Conservation (phyloP, 805 yeast genomes). For the Suhomyces sp. region DNA sequence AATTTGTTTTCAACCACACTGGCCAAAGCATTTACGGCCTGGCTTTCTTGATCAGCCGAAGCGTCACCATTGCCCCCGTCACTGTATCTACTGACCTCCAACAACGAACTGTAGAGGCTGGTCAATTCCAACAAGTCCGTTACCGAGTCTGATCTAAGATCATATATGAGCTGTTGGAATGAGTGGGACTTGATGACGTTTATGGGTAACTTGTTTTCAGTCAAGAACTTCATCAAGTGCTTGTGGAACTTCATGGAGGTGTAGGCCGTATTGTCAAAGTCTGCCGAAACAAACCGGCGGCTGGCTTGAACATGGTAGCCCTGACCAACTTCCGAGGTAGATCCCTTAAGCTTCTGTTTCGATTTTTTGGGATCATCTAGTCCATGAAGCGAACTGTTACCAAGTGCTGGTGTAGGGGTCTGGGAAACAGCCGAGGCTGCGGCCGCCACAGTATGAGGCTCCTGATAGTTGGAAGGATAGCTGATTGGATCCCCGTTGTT, state of each 20-base stretch:
- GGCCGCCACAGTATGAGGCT: conserved; percentile 11
- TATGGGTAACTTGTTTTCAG: conserved; percentile 52
- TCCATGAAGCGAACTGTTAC: conserved; percentile 2
- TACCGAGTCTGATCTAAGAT: conserved; percentile 49
- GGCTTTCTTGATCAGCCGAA: conserved; percentile 8
- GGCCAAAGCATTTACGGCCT: conserved; percentile 14
- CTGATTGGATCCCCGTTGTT: conserved; percentile 30
- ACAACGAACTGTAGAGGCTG: conserved; percentile 41
- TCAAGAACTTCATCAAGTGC: conserved; percentile 48
- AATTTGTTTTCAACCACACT: conserved; percentile 12
- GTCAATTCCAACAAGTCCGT: conserved; percentile 48
- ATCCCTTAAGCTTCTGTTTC: conserved; percentile 2
- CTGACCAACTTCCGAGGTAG: not conserved
- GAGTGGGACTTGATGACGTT: conserved; percentile 48
- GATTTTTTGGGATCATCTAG: conserved; percentile 8
- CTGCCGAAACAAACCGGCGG: conserved; percentile 21
- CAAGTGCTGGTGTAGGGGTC: conserved; percentile 2
- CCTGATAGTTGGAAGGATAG: conserved; percentile 16
- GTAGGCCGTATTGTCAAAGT: conserved; percentile 45
- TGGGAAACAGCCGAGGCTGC: conserved; percentile 8
- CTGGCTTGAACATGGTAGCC: conserved; percentile 3
- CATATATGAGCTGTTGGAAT: conserved; percentile 51
- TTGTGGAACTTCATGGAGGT: conserved; percentile 48
- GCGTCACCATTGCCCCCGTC: conserved; percentile 2
- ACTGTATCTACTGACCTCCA: conserved; percentile 29